Conservation (phyloP, 305 asterid genomes). For the Andrographis paniculata region DNA sequence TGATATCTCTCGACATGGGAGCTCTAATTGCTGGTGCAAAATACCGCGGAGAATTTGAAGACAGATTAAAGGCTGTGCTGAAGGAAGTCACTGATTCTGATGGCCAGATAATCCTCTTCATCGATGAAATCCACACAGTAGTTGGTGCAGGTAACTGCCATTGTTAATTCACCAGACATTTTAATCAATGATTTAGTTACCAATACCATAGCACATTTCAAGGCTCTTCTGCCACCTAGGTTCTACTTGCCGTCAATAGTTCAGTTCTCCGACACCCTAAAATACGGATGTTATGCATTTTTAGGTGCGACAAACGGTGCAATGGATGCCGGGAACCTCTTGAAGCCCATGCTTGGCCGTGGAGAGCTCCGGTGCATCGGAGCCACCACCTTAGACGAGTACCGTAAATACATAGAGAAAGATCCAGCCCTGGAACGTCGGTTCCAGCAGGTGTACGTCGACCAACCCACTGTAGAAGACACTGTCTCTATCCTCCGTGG, state of each 20-base stretch:
- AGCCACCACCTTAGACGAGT: slow-evolving; percentile 93
- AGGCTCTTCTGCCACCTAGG: too few species aligned
- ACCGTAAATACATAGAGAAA: slow-evolving; percentile 86
- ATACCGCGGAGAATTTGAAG: slow-evolving; percentile 95
- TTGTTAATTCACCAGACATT: background rate
- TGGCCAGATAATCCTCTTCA: slow-evolving; percentile 80
- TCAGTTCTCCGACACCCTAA: background rate
- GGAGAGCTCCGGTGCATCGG: slow-evolving; percentile 97
- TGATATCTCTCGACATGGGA: slow-evolving; percentile 98
- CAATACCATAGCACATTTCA: too few species aligned
- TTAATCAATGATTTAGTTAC: too few species aligned
- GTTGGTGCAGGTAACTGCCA: slow-evolving; percentile 85
- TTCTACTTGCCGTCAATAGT: too few species aligned
- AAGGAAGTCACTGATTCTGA: slow-evolving; percentile 94
- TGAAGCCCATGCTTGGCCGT: slow-evolving; percentile 98
- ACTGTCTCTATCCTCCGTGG: slow-evolving; percentile 92
- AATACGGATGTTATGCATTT: slow-evolving; percentile 9
- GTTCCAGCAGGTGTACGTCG: slow-evolving; percentile 94
- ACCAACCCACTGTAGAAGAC: slow-evolving; percentile 92
- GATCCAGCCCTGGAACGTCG: slow-evolving; percentile 92
- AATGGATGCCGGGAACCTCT: slow-evolving; percentile 95
- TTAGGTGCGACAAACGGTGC: slow-evolving; percentile 92
- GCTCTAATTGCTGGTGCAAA: slow-evolving; percentile 95
- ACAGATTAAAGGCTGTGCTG: slow-evolving; percentile 87
- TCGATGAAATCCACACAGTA: slow-evolving; percentile 94